These are phyloP conservation scores for Colletotrichum lindemuthianum DNA, from an alignment of 2,329 filamentous ascomycete genomes.

Conservation along the genomic window DNA sequence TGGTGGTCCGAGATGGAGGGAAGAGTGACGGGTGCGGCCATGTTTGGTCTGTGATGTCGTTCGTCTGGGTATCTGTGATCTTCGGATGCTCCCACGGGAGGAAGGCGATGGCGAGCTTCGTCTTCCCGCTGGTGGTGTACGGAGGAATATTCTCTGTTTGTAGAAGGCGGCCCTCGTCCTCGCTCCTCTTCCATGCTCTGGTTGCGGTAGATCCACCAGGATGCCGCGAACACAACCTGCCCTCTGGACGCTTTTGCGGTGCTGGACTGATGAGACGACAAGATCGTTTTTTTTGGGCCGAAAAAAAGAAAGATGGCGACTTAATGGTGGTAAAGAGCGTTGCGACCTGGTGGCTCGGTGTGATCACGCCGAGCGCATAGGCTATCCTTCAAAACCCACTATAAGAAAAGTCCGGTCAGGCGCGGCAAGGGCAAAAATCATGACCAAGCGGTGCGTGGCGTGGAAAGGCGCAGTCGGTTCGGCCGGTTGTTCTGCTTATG, in stretches of 20 bases:
- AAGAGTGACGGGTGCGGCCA: constrained; percentile 57
- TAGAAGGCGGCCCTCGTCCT: constrained; percentile 38
- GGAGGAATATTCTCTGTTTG: constrained; percentile 34
- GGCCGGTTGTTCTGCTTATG: constrained; percentile 3
- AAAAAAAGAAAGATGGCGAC: neutral
- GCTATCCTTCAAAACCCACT: constrained; percentile 25
- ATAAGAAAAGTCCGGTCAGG: constrained; percentile 18
- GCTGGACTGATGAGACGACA: constrained; percentile 4
- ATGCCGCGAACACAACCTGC: constrained; percentile 24
- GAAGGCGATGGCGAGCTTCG: constrained; percentile 32
- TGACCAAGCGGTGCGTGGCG: constrained; percentile 27
- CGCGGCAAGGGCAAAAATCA: constrained; percentile 33
- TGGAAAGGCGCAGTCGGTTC: constrained; percentile 12
- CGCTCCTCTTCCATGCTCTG: constrained; percentile 38
- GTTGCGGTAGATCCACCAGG: constrained; percentile 29
- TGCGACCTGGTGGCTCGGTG: neutral
- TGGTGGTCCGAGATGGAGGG: constrained; percentile 62
- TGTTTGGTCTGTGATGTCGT: constrained; percentile 50
- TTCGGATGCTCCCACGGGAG: constrained; percentile 28
- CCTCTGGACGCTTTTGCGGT: constrained; percentile 24
- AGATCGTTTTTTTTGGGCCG: neutral
- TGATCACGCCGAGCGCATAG: constrained; percentile 2
- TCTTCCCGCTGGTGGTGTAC: constrained; percentile 34
- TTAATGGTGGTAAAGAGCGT: neutral
- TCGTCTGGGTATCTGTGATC: constrained; percentile 48